Percentiles rank a stretch among this genome's conserved stretches.
Evolutionary conservation across 2,329 filamentous ascomycete genomes (phyloP).

Genomic region (Coccinonectria pachysandricola): DNA sequence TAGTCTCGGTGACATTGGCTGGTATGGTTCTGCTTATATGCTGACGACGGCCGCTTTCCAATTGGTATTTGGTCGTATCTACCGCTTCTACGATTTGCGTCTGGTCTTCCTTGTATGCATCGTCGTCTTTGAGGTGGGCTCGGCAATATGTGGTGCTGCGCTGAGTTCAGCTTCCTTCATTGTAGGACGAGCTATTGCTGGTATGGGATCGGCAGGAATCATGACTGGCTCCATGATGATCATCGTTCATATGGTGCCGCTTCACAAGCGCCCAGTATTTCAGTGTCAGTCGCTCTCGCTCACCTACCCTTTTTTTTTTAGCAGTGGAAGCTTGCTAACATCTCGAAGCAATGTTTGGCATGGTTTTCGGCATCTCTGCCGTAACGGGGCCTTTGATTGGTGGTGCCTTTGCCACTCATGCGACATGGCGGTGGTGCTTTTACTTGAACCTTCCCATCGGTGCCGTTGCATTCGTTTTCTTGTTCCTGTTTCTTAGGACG

Average conservation of each 20-base stretch:
- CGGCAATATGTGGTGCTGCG: conserved; percentile 43
- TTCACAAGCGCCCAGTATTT: conserved; percentile 50
- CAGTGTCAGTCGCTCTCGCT: conserved; percentile 19
- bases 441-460: conserved; percentile 50
- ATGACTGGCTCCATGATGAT: conserved; percentile 47
- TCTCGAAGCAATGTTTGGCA: conserved; percentile 36
- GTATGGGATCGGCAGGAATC: conserved; percentile 45
- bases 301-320: too few species aligned
- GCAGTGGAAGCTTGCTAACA: too few species aligned
- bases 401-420: conserved; percentile 38
- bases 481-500: conserved; percentile 40
- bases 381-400: conserved; percentile 44
- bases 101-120: conserved; percentile 37
- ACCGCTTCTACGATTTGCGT: conserved; percentile 42
- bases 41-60: conserved; percentile 46
- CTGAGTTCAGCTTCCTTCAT: conserved; percentile 45
- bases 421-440: conserved; percentile 48
- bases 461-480: conserved; percentile 36
- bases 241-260: conserved; percentile 47
- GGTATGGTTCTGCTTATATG: conserved; percentile 54
- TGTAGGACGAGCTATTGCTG: conserved; percentile 45
- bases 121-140: conserved; percentile 44
- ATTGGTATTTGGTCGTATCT: conserved; percentile 43
- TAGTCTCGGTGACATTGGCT: conserved; percentile 50
- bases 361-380: conserved; percentile 44